These are phyloP conservation scores for Castanea crenata DNA, from an alignment of 306 rosid genomes.

Conservation along the genomic window DNA sequence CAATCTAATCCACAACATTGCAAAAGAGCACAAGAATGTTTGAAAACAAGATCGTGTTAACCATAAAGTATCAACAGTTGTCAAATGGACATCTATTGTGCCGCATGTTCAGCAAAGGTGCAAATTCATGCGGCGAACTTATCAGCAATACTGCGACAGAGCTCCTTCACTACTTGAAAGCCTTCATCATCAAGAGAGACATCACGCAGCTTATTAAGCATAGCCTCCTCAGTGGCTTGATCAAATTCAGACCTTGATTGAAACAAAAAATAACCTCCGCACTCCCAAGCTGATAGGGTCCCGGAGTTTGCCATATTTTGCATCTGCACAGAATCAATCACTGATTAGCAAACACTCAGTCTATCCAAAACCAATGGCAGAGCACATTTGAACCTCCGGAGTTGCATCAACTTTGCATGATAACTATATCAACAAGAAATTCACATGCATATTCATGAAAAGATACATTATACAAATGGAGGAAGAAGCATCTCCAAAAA, in stretches of 20 bases:
- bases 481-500: background rate
- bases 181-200: constrained; percentile 26
- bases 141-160: constrained; percentile 26
- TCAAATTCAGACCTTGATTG: constrained; percentile 33
- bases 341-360: background rate
- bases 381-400: background rate
- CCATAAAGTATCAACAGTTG: background rate
- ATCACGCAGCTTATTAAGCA: constrained; percentile 14
- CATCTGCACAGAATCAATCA: constrained; percentile 15
- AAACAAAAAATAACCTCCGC: constrained; percentile 41
- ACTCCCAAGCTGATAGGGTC: constrained; percentile 42
- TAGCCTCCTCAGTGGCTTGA: constrained; percentile 25
- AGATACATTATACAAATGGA: background rate
- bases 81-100: background rate
- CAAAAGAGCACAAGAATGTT: too few relatives aligned
- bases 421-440: background rate
- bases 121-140: constrained; percentile 15
- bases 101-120: background rate
- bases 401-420: background rate
- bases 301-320: constrained; percentile 8
- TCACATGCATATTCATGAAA: background rate
- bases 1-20: too few relatives aligned
- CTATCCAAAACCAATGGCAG: background rate
- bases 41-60: background rate
- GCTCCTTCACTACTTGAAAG: constrained; percentile 33